phyloP scores from a whole-genome alignment of 202 grass and related monocot genomes.

The Setaria italica region DNA sequence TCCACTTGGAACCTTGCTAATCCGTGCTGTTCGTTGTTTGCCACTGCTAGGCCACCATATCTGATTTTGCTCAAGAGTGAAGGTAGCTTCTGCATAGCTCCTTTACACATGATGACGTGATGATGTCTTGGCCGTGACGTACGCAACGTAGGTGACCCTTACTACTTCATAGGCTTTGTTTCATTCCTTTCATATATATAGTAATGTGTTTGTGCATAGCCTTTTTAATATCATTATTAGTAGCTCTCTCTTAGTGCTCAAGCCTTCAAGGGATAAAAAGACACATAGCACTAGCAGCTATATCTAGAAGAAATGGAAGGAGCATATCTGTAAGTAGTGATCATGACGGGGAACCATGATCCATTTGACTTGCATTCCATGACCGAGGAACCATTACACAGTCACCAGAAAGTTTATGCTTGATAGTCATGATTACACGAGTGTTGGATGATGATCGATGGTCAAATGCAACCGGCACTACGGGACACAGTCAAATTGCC shows the following conservation, averaged over 20 bases:
- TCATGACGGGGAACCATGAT: not conserved
- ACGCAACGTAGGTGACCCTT: not conserved
- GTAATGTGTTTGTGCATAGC: not conserved
- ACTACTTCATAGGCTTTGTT: too few relatives aligned
- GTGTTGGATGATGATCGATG: too few relatives aligned
- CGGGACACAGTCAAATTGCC: too few relatives aligned
- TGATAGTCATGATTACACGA: too few relatives aligned
- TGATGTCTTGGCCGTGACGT: slow-evolving; percentile 12
- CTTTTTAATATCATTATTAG: too few relatives aligned
- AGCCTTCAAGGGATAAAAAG: slow-evolving; percentile 13
- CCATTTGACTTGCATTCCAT: not conserved
- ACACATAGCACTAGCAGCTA: not conserved
- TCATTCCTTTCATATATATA: not conserved
- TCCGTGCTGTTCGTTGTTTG: too few relatives aligned
- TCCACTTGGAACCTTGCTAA: too few relatives aligned
- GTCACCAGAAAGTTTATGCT: too few relatives aligned
- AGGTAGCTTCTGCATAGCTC: not conserved
- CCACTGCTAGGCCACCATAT: too few relatives aligned
- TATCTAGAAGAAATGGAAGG: not conserved
- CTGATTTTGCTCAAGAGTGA: not conserved
- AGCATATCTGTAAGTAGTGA: not conserved
- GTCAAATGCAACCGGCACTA: too few relatives aligned
- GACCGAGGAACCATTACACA: too few relatives aligned
- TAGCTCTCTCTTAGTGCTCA: not conserved
- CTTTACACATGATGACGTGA: not conserved